Conservation (phyloP, 805 yeast species). For the Myxozyma nipponensis region DNA sequence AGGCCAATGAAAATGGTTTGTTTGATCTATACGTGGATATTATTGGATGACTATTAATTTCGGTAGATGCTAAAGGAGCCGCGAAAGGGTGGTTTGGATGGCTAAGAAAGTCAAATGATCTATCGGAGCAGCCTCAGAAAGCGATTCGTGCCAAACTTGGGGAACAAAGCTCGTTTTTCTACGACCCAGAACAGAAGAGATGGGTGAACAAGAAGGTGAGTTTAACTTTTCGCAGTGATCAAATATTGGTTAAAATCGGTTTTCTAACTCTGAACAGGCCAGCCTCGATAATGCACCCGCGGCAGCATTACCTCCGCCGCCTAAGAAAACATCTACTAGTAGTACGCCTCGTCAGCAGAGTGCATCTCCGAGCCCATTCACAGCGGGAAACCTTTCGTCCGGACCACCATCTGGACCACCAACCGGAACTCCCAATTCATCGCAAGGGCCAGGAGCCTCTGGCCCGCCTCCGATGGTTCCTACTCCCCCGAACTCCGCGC, state of each 20-base stretch:
- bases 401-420: constrained; percentile 1
- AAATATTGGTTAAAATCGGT: not conserved
- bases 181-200: constrained; percentile 76
- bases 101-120: constrained; percentile 49
- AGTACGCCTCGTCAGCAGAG: constrained; percentile 6
- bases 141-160: constrained; percentile 85
- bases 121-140: constrained; percentile 55
- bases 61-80: constrained; percentile 16
- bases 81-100: constrained; percentile 52
- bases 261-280: not conserved
- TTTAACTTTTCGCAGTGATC: not conserved
- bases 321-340: constrained; percentile 19
- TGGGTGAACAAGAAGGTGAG: constrained; percentile 77
- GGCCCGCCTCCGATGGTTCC: constrained; percentile 5
- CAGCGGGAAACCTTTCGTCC: not conserved
- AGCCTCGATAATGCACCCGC: constrained; percentile 1
- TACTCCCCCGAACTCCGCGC: constrained; percentile 11
- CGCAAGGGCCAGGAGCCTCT: constrained; percentile 2
- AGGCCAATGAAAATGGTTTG: constrained; percentile 39
- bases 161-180: constrained; percentile 65
- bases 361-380: not conserved
- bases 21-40: constrained; percentile 36
- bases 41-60: constrained; percentile 29
- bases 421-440: constrained; percentile 1
- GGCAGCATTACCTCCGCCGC: constrained; percentile 23